Evolutionary conservation across 257 asterid genomes (phyloP).

Genomic region (Nicotiana undulata): DNA sequence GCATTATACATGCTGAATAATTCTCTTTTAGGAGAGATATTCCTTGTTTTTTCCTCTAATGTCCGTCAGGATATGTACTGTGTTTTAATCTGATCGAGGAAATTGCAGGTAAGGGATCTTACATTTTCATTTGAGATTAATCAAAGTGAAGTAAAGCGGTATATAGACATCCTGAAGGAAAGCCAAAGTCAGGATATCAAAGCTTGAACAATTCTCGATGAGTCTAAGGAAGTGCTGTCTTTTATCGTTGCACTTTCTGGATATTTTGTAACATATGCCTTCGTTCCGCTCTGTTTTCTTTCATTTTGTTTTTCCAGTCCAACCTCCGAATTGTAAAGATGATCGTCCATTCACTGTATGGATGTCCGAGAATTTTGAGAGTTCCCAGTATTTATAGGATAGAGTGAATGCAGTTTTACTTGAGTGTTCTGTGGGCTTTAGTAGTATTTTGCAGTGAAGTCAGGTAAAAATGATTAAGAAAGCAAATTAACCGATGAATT

Average conservation of each 20-base stretch:
- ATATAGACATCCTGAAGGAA: slow-evolving; percentile 11
- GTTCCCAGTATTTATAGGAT: not conserved
- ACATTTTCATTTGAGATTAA: slow-evolving; percentile 46
- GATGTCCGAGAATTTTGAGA: not conserved
- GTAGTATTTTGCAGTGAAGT: too few species aligned
- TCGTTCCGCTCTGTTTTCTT: not conserved
- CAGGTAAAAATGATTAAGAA: not conserved
- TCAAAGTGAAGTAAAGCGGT: slow-evolving; percentile 23
- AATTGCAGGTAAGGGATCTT: slow-evolving; percentile 49
- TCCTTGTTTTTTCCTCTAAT: not conserved
- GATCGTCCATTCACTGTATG: not conserved
- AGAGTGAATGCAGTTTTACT: not conserved
- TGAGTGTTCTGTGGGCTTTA: not conserved
- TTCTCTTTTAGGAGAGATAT: not conserved
- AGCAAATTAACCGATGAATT: not conserved
- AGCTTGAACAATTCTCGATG: not conserved
- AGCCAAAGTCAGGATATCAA: slow-evolving; percentile 14
- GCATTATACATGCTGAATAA: not conserved
- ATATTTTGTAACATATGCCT: not conserved
- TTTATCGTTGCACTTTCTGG: slow-evolving; percentile 4
- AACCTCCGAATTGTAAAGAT: not conserved
- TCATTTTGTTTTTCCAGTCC: not conserved
- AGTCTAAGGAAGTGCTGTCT: not conserved
- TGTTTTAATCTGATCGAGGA: not conserved
- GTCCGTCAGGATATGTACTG: not conserved